Conservation (phyloP, 805 yeast species). For the Saccharomycopsis babjevae region DNA sequence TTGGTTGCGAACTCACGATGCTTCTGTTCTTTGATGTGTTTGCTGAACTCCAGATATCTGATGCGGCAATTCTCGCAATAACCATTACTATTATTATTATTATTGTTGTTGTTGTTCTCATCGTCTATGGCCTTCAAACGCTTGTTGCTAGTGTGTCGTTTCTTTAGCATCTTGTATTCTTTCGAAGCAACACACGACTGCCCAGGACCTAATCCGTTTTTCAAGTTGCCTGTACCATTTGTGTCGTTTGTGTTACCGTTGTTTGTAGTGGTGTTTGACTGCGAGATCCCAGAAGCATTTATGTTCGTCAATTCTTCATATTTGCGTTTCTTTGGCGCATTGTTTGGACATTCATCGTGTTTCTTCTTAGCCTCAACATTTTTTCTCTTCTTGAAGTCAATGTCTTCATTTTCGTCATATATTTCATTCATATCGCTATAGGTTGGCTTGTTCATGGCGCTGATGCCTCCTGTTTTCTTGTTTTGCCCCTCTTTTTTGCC, state of each 20-base stretch:
- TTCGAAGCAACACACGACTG: slow-evolving; percentile 47
- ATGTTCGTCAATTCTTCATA: slow-evolving; percentile 37
- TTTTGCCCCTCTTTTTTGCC: too few species aligned
- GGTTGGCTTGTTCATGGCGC: neutral
- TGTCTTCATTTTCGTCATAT: neutral
- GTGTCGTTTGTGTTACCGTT: neutral
- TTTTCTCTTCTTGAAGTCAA: too few species aligned
- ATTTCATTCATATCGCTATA: slow-evolving; percentile 1
- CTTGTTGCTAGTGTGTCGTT: slow-evolving; percentile 27
- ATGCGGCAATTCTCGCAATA: slow-evolving; percentile 92
- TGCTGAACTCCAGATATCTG: slow-evolving; percentile 69
- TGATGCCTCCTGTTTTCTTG: too few species aligned
- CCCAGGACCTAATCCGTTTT: slow-evolving; percentile 54
- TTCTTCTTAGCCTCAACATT: slow-evolving; percentile 22
- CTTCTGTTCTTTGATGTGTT: slow-evolving; percentile 56
- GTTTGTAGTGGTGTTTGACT: slow-evolving; percentile 27
- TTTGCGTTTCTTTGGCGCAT: neutral
- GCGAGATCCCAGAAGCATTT: slow-evolving; percentile 52
- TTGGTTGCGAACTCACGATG: slow-evolving; percentile 75
- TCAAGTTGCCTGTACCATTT: neutral
- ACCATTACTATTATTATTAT: slow-evolving; percentile 24
- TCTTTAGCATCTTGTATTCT: slow-evolving; percentile 37
- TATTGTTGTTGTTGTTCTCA: neutral
- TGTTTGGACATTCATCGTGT: neutral
- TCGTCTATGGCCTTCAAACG: neutral